These are phyloP conservation scores for Beauveria bassiana DNA, from an alignment of 2,329 filamentous ascomycete species.

Conservation along the genomic window DNA sequence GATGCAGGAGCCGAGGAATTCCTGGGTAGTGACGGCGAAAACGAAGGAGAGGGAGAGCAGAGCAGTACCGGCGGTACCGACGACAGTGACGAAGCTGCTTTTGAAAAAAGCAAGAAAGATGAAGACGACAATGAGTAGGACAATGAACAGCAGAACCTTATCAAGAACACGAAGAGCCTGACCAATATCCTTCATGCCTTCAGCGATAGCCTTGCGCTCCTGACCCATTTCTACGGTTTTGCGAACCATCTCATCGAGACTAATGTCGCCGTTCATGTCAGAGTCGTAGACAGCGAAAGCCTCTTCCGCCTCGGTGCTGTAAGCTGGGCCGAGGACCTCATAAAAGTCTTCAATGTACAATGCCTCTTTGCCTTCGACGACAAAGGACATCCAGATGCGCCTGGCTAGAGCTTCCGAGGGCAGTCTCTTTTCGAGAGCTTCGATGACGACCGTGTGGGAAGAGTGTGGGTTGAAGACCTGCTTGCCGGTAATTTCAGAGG, in stretches of 20 bases:
- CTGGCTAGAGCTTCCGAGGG: constrained; percentile 89
- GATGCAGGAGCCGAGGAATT: constrained; percentile 96
- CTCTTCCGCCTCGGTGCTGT: constrained; percentile 74
- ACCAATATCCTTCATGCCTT: constrained; percentile 95
- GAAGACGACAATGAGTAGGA: constrained; percentile 72
- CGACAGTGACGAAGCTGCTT: constrained; percentile 72
- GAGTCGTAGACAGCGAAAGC: constrained; percentile 74
- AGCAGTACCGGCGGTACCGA: constrained; percentile 84
- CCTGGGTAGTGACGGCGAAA: constrained; percentile 84
- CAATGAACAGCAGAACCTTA: constrained; percentile 72
- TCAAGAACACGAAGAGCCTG: constrained; percentile 90
- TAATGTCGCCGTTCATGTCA: constrained; percentile 90
- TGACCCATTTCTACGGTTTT: constrained; percentile 78
- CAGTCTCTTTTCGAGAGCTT: constrained; percentile 76
- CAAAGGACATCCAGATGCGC: constrained; percentile 97
- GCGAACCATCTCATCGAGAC: constrained; percentile 88
- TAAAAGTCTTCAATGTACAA: constrained; percentile 74
- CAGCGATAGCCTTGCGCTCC: constrained; percentile 79
- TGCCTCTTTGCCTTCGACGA: constrained; percentile 77
- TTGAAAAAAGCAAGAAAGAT: constrained; percentile 89
- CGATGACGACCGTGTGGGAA: constrained; percentile 79
- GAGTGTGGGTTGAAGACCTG: constrained; percentile 90
- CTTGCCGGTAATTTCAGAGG: constrained; percentile 91
- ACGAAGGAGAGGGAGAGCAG: constrained; percentile 95
- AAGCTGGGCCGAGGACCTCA: constrained; percentile 74